Evolutionary conservation across 768 basidiomycete species (phyloP).

Genomic region (Pleurotus giganteus): DNA sequence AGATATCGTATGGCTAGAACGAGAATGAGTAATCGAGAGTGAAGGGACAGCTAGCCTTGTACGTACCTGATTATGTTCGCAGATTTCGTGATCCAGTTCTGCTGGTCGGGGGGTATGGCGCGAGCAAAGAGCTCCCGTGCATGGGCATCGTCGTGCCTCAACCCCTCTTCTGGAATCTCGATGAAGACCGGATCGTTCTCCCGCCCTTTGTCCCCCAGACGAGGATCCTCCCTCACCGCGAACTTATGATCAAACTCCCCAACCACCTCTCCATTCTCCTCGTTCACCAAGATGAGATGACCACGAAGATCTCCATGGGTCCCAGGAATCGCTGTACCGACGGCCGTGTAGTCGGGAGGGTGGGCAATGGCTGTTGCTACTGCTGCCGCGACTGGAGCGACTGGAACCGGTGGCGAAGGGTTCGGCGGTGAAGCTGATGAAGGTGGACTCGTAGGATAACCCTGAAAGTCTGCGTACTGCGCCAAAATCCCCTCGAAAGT

Average conservation of each 20-base stretch:
- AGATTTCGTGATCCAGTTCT: slow-evolving; percentile 65
- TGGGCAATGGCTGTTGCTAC: not conserved
- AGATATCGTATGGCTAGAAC: slow-evolving; percentile 61
- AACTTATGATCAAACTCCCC: slow-evolving; percentile 64
- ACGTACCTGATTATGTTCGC: slow-evolving; percentile 63
- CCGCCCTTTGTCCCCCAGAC: slow-evolving; percentile 45
- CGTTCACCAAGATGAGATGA: slow-evolving; percentile 68
- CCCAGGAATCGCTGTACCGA: slow-evolving; percentile 18
- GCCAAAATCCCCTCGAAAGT: slow-evolving; percentile 64
- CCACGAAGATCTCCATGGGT: slow-evolving; percentile 44
- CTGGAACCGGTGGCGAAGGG: slow-evolving; percentile 1
- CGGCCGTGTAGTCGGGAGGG: slow-evolving; percentile 2
- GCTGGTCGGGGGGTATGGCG: slow-evolving; percentile 62
- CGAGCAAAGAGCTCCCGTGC: slow-evolving; percentile 57
- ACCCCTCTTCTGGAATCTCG: slow-evolving; percentile 55
- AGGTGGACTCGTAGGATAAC: slow-evolving; percentile 5
- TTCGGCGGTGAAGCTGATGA: slow-evolving; percentile 2
- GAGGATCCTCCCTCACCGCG: slow-evolving; percentile 55
- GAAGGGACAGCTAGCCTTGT: not conserved
- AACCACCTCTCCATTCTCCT: slow-evolving; percentile 68
- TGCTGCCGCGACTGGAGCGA: slow-evolving; percentile 5
- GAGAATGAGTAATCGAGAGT: slow-evolving; percentile 3
- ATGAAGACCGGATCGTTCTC: slow-evolving; percentile 70
- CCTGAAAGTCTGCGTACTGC: slow-evolving; percentile 57
- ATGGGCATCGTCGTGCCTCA: slow-evolving; percentile 35